Base-by-base conservation (phyloP, 1,284 basidiomycete genomes). In the Lentinula novae-zelandiae region DNA sequence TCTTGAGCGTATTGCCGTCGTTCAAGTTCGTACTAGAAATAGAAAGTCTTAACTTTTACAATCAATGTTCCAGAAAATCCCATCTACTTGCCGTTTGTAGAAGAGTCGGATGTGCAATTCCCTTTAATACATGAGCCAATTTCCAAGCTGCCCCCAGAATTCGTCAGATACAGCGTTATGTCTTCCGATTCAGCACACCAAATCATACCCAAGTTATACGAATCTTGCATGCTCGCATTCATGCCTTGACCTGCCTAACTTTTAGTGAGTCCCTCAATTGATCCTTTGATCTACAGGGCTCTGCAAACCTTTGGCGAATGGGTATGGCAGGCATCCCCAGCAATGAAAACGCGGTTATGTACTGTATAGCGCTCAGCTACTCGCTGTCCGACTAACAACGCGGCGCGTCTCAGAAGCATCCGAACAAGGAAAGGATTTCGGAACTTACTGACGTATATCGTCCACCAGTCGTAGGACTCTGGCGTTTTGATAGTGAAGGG, bases 191-290 rank as follows among this genome's bases (percentile, higher is more conserved):
- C 27, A 27, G 27, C 10, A 36, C 0, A 51, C 12, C 36, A 15
- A 53, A 42, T 6, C 27, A 40, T 63, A 85, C 86, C 79, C 15
- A 93, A 79, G 67, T 93, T 93, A 66, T 91, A 90, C 9, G 87
- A 84, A 68, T 94, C 92, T 63, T 88, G 90, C 89, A 93, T 92
- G 67, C 89, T 89, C 1, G 86, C 86, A 63, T 90, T 90, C 89
- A 90, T 90, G 4, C 87, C 87, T 69, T 87, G 80, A 7, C 82
- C 82, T 84, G 5, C 39, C 5, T 13, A 39, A 40, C 31, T 27
- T 22, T 17, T 36, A 42, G 7, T 27, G 17, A 31, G 34, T 15
- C 5, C 5, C 13, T 7, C 27, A 5, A 20, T 27, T 15, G 20
- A 50, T 46, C 7, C 40, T 42, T 15, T 8, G 0, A n/a, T 39